Evolutionary conservation across 2,329 filamentous ascomycete species (phyloP), one percentile per base, ranked within the genome.

Genomic region (Neofusicoccum cordaticola): DNA sequence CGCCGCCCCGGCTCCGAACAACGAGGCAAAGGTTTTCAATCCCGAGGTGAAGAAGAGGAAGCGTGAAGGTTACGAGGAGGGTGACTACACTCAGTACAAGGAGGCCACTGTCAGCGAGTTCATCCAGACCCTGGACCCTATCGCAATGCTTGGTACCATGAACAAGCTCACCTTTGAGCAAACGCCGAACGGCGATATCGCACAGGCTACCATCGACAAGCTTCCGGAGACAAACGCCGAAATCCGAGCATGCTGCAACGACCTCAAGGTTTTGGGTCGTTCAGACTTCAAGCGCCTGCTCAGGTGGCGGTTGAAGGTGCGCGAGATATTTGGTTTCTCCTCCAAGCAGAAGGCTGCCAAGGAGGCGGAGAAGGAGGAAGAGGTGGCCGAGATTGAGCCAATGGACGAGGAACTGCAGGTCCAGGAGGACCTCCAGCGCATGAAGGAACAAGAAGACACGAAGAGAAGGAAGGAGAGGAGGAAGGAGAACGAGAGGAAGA

Each of bases 1-100:
- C n/a, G 83, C 90, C 37, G 91, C 90, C 65, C 87, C 91, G 1
- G 90, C 89, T 0, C 92, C 93, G 1, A 99, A 98, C 78, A 96
- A 98, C 70, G 95, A 99, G 77, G 95, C 95, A 44, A 97, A 96
- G 77, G 95, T 99, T 2, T 99, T 94, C 83, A 97, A 99, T 69
- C 95, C 95, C 0, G 95, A 99, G 75, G 84, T 92, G 74, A 99
- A 98, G 85, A 99, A 97, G 86, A 84, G 95, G 65, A 98, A 97
- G 86, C 85, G 95, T 82, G 94, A 96, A 50, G 95, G 95, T 83
- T 99, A 99, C 69, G 94, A 98, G 69, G 95, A 99, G 78, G 94
- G 92, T 41, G 93, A 99, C 69, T 97, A 90, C 77, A 94, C 88
- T 4, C 92, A 97, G 71, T 96, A 90, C 82, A 96, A 97, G 75